These are phyloP conservation scores for Leccinum griseonigrum DNA, from an alignment of 1,284 basidiomycete genomes.

Conservation along the genomic window DNA sequence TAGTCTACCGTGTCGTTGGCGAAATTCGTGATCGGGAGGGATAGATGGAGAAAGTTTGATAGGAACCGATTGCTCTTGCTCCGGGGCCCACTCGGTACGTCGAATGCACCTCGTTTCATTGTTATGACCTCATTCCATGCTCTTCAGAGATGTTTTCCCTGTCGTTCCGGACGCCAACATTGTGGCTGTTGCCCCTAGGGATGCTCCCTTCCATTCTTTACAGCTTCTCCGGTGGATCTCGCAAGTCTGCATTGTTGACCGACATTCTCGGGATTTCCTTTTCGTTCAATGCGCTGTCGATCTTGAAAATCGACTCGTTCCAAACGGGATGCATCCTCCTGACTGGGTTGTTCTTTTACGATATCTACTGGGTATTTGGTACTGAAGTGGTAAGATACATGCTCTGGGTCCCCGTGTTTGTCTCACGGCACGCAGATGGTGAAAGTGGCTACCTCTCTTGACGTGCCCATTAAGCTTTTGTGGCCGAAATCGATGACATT, in stretches of 20 bases:
- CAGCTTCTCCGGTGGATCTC: conserved; percentile 46
- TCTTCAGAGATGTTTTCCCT: conserved; percentile 43
- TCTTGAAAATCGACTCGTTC: conserved; percentile 91
- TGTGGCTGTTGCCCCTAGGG: conserved; percentile 64
- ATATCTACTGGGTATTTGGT: conserved; percentile 88
- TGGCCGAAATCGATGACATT: conserved; percentile 77
- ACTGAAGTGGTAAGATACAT: conserved; percentile 60
- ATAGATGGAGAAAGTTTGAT: conserved; percentile 54
- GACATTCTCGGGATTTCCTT: conserved; percentile 86
- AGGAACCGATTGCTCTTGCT: conserved; percentile 42
- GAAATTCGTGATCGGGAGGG: conserved; percentile 44
- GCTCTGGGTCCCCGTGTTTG: not conserved
- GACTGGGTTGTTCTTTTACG: conserved; percentile 82
- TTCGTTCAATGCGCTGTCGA: conserved; percentile 76
- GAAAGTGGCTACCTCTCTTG: conserved; percentile 87
- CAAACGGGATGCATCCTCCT: conserved; percentile 84
- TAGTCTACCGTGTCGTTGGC: conserved; percentile 52
- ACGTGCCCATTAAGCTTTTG: conserved; percentile 92
- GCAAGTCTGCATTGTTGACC: conserved; percentile 71
- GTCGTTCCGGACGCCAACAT: conserved; percentile 61
- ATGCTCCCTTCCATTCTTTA: conserved; percentile 70
- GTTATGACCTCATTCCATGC: conserved; percentile 9
- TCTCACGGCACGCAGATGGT: conserved; percentile 64
- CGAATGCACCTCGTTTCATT: conserved; percentile 9
- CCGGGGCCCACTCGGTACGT: conserved; percentile 45